Base-by-base conservation (phyloP, 495 filamentous ascomycete genomes). In the Penicillium dipodomyicola region DNA sequence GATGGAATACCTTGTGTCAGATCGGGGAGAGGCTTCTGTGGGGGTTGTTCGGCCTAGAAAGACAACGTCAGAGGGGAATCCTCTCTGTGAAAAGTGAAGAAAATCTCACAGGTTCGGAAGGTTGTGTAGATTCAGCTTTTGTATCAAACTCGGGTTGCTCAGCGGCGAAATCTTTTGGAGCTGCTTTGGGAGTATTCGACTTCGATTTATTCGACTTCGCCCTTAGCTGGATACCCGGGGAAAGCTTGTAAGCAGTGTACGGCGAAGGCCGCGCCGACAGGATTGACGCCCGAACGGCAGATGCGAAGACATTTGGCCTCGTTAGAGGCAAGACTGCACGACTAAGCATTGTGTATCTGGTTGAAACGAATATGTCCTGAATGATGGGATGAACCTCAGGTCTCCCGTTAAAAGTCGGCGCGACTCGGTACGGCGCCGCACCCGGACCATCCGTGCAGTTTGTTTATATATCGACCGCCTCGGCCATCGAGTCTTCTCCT, bases 1-100 rank as follows among this genome's bases (percentile, higher is more conserved):
- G 91, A 96, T 1, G 92, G 92, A 56, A 96, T 94, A 60, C 92
- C 92, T 67, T 93, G 87, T 8, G 89, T 93, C 22, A 96, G 82
- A 67, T 96, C 91, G 54, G 92, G 92, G 17, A 96, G 80, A 19
- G 87, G 85, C 63, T 81, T 62, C 33, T 67, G 58, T 25, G 73
- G 64, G 27, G 62, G 57, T 22, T 68, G 62, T 57, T 67, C 66
- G 17, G 58, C 44, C 67, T 75, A 54, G 43, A 71, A 23, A 48
- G 37, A 54, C 41, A 25, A 63, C 47, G 50, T 73, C 47, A 62
- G 72, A 65, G 27, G 37, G 37, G 35, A 44, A 17, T 25, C 41
- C 17, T 32, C 17, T 39, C 15, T 9, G 7, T 39, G 7, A 3
- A 14, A 41, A 37, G 20, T 40, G 6, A 22, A 20, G 64, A 59